Base-by-base conservation (phyloP, 306 rosid genomes). In the Prunus padus region DNA sequence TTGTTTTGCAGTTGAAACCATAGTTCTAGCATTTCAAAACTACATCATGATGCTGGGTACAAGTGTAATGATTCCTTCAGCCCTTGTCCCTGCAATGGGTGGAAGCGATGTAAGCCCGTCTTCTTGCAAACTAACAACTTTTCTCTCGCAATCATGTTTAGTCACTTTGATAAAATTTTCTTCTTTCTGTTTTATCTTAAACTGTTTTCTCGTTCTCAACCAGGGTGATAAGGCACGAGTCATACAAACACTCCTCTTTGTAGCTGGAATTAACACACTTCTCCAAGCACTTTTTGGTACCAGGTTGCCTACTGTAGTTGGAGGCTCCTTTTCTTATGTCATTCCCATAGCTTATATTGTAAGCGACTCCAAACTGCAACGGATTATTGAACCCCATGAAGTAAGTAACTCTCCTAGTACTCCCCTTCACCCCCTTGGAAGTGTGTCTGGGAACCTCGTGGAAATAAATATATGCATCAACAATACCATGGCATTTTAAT, bases 201-300 rank as follows among this genome's bases (percentile, higher is more conserved):
- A 12, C 69, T 54, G 77, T 74, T 73, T 81, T 82, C 56, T 72
- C 81, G 54, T n/a, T 74, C 59, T 22, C 50, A 44, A 81, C 50
- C 83, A 95, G 98, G 98, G 93, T 23, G 98, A 95, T 67, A 95
- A 95, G 82, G 98, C 91, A 56, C 84, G 89, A 51, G 98, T 95
- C 14, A 89, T 95, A 77, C 98, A 95, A 79, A 90, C 98, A 47
- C 88, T 95, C 52, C 97, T 92, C 60, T 95, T 95, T 79, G 98
- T 95, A 66, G 83, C 97, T 73, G 98, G 98, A 63, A 73, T 92
- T 65, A 95, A 95, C 82, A 95, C 98, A 46, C 97, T 95, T 87
- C 97, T 95, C 52, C 98, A 95, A 89, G 88, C 98, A 14, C 98
- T 95, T 64, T 95, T 95, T 22, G 98, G 98, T 73, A 92, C 98